Evolutionary conservation across 805 yeast genomes (phyloP), one percentile per base, ranked within the genome.

Genomic region (Kodamaea restingae): DNA sequence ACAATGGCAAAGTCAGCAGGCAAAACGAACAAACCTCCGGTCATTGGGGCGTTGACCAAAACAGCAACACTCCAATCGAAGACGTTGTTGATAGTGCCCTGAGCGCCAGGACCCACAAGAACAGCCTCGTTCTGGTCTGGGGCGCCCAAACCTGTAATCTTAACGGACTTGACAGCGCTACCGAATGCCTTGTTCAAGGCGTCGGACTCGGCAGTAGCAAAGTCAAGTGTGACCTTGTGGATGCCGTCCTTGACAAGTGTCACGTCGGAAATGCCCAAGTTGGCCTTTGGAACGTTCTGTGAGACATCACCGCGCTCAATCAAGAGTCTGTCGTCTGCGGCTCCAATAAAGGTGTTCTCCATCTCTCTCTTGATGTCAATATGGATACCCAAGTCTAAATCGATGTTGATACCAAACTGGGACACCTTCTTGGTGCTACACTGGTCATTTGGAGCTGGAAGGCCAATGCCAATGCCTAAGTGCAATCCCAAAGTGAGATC

Each of bases 171-270:
- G 25, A 34, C 35, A 15, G 30, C 40, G 15, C n/a, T 18, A 27
- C 45, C 46, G 35, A 40, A 43, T 2, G 33, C 37, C 10, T 32
- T 18, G 39, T 43, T 42, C 41, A 45, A 45, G 12, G 37, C 40
- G 12, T 40, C 36, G 15, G 48, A 43, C 34, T 44, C 49, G n/a
- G 44, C 45, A n/a, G 55, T 44, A 25, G 45, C 44, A 27, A 51
- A 53, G 31, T 45, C 40, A 24, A 53, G 35, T 12, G 50, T 47
- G 31, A 50, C 54, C 43, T 53, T 47, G 44, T 41, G 52, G 21
- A 47, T 32, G 38, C 47, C 49, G 25, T 38, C 54, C 24, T 41
- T 32, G 18, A 48, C 51, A 31, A 29, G 45, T 9, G 37, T 39
- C 36, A 51, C 45, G 29, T 51, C 46, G n/a, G 49, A 42, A 10